Percentiles rank a stretch among this genome's conserved stretches.
Evolutionary conservation across 106 monocot species (phyloP).

Genomic region (Platanthera guangdongensis): DNA sequence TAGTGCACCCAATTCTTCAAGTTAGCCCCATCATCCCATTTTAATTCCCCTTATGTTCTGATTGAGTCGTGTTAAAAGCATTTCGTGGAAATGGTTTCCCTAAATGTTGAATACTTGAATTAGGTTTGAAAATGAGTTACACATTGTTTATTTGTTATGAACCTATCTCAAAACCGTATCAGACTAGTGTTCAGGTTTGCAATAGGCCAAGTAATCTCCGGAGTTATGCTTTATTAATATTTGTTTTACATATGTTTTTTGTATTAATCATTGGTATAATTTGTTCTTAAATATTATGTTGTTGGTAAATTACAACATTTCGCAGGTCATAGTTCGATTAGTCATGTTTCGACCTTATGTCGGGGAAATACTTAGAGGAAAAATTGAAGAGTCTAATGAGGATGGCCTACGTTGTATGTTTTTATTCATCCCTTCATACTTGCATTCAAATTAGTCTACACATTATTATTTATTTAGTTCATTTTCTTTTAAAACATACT

Average conservation of each 20-base stretch:
- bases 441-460: background rate
- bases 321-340: slow-evolving; percentile 69
- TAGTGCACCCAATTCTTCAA: too few species aligned
- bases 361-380: slow-evolving; percentile 67
- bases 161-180: background rate
- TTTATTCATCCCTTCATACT: background rate
- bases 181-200: background rate
- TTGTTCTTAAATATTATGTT: background rate
- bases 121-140: background rate
- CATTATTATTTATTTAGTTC: background rate
- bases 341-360: slow-evolving; percentile 76
- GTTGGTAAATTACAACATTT: slow-evolving; percentile 1
- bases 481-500: background rate
- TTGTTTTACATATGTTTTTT: background rate
- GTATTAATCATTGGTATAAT: background rate
- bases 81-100: too few species aligned
- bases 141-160: background rate
- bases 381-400: slow-evolving; percentile 53
- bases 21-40: too few species aligned
- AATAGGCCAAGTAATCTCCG: background rate
- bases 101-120: background rate
- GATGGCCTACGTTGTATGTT: slow-evolving; percentile 62
- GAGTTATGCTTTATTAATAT: background rate
- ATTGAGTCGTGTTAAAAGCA: too few species aligned
- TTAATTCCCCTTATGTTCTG: too few species aligned